Base-by-base conservation (phyloP, 345 rosid species). In the Crucihimalaya himalaica region DNA sequence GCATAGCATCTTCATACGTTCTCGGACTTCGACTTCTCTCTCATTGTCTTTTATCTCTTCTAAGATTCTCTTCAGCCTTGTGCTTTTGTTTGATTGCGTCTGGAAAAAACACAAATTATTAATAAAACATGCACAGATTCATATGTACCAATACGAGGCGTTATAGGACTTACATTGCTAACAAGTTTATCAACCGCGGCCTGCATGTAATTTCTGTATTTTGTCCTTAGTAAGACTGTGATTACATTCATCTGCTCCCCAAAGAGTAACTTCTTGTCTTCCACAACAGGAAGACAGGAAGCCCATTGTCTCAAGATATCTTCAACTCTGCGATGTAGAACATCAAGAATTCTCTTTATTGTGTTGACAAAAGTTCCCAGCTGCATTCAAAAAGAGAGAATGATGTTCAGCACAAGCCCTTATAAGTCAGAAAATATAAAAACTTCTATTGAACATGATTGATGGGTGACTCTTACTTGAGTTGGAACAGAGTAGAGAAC, bases 191-290 rank as follows among this genome's bases (percentile, higher is more conserved):
- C 93, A 62, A 95, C 96, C 3, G 81, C 84, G n/a, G 97, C 99
- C 65, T 89, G 97, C 90, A 87, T 77, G 81, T 89, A 91, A 75
- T 84, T 95, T 80, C 93, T 95, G 84, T 91, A 91, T 81, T 91
- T 91, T 55, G 99, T 95, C 75, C 95, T 90, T 73, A 91, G 80
- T 68, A 91, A 77, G 64, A 95, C 99, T 0, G 93, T 88, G 72
- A 88, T 83, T 72, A 84, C 97, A 80, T 88, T 95, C 96, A 89
- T 91, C 82, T 91, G 96, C 68, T 95, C 99, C 21, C 97, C 99
- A 21, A 86, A 87, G 25, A 76, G 79, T 10, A 83, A 84, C 79
- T 86, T 91, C 76, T 74, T 95, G 43, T 95, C 97, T 79, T 93
- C 93, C 23, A 75, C 42, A 20, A 81, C 76, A 25, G 96, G 99